Evolutionary conservation across 2,329 filamentous ascomycete genomes (phyloP).

Genomic region (Laburnicola sp.): DNA sequence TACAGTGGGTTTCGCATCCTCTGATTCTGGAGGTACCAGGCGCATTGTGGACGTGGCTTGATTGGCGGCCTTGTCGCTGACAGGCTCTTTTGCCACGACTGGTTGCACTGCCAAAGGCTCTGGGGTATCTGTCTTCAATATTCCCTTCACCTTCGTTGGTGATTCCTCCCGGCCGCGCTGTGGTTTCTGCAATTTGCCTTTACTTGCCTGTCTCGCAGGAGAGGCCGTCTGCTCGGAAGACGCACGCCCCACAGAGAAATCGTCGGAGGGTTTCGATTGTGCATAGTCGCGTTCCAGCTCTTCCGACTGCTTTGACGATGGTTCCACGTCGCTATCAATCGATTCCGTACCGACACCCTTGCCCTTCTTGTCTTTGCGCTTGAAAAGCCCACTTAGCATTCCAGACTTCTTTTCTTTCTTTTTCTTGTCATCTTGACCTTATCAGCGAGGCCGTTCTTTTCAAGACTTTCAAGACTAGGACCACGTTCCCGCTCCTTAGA

Average conservation of each 20-base stretch:
- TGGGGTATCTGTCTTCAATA: constrained; percentile 37
- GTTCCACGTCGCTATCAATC: constrained; percentile 50
- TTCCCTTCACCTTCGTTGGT: constrained; percentile 38
- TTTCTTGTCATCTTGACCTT: constrained; percentile 70
- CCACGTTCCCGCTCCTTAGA: constrained; percentile 53
- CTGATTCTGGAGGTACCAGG: constrained; percentile 36
- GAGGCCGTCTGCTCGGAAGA: constrained; percentile 34
- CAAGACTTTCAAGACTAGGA: constrained; percentile 75
- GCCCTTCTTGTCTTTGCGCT: constrained; percentile 65
- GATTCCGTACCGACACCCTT: constrained; percentile 46
- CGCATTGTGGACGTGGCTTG: constrained; percentile 39
- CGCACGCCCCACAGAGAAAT: constrained; percentile 27
- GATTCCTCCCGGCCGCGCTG: constrained; percentile 37
- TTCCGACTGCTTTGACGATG: constrained; percentile 41
- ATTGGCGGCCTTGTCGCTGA: constrained; percentile 20
- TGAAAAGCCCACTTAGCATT: constrained; percentile 72
- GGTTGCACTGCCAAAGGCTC: constrained; percentile 27
- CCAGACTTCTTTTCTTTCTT: constrained; percentile 71
- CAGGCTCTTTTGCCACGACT: constrained; percentile 14
- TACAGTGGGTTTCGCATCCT: constrained; percentile 20
- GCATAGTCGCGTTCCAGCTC: constrained; percentile 42
- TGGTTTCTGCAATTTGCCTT: constrained; percentile 45
- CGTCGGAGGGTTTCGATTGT: constrained; percentile 38
- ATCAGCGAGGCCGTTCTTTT: constrained; percentile 67
- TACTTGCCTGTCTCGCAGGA: constrained; percentile 40